Conservation (phyloP, 2,329 filamentous ascomycete species). For the Drechslerella coelobrocha region DNA sequence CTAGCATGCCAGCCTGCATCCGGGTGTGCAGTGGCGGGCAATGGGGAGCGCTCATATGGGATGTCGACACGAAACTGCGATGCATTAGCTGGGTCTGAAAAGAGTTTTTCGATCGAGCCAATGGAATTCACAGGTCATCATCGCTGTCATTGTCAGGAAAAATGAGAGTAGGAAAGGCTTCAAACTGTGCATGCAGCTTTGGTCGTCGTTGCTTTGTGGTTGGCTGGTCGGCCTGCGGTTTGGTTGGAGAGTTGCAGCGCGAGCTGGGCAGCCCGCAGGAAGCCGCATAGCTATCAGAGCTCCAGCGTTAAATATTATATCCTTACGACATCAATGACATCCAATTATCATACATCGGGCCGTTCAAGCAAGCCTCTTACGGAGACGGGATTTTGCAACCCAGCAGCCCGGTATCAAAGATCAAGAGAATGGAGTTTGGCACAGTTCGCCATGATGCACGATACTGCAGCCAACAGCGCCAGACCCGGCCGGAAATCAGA, state of each 20-base stretch:
- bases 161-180: constrained; percentile 19
- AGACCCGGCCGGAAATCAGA: too few relatives aligned
- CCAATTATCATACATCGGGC: too few relatives aligned
- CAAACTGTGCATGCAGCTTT: constrained; percentile 45
- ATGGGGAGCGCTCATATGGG: constrained; percentile 23
- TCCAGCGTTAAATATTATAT: too few relatives aligned
- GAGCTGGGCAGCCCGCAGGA: background rate
- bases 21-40: constrained; percentile 12
- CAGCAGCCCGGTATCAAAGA: too few relatives aligned
- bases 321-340: too few relatives aligned
- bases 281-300: background rate
- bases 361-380: too few relatives aligned
- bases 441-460: background rate
- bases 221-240: constrained; percentile 12
- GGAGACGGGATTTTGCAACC: too few relatives aligned
- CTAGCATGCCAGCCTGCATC: constrained; percentile 13
- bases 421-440: too few relatives aligned
- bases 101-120: constrained; percentile 13
- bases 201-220: constrained; percentile 33
- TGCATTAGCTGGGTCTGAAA: background rate
- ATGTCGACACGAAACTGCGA: constrained; percentile 39
- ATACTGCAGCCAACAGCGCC: background rate
- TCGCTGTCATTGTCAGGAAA: constrained; percentile 19
- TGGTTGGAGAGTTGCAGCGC: background rate
- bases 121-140: constrained; percentile 18